Conservation (phyloP, 129 eudicot genomes). For the Heracleum sosnowskyi region DNA sequence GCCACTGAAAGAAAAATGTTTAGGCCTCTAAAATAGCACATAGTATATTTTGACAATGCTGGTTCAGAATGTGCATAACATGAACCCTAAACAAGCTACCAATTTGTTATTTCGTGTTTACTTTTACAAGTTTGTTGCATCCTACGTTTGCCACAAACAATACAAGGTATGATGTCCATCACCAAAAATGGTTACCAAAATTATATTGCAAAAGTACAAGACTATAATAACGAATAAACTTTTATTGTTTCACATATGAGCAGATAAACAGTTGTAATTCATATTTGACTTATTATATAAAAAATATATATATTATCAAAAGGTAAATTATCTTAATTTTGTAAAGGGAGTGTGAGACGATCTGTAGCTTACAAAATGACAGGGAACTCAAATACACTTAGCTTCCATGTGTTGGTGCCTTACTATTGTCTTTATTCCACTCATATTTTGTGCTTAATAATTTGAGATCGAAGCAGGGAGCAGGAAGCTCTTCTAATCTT, state of each 20-base stretch:
- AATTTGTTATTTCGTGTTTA: no score
- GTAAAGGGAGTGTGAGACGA: background rate
- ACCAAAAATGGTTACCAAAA: background rate
- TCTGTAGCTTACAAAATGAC: background rate
- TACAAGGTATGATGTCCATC: background rate
- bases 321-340: background rate
- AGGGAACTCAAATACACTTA: background rate
- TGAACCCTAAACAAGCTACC: background rate
- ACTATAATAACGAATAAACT: no score
- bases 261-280: background rate
- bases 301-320: background rate
- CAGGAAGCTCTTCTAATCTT: background rate
- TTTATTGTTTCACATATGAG: background rate
- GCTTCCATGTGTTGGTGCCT: background rate
- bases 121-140: background rate
- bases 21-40: background rate
- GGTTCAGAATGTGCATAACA: background rate
- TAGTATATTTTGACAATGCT: background rate
- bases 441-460: background rate
- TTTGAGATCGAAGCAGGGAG: background rate
- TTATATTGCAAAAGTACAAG: background rate
- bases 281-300: no score
- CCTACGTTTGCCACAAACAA: background rate
- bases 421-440: background rate
- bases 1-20: background rate